These are phyloP conservation scores for Sporisorium exsertum DNA, from an alignment of 1,284 basidiomycete genomes.

Conservation along the genomic window DNA sequence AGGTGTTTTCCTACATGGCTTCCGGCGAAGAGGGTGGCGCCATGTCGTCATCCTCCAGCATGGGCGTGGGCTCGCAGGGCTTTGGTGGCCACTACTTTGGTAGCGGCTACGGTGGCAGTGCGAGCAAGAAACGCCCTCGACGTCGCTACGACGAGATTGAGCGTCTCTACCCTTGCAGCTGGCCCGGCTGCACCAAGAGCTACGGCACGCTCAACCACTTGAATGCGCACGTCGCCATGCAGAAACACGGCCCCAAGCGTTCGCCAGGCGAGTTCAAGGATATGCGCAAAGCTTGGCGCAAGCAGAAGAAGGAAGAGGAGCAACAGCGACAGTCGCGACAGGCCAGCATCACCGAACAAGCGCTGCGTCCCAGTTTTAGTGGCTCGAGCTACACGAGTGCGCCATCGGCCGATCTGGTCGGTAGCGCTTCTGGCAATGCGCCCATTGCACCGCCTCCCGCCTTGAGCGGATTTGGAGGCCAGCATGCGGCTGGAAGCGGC, in stretches of 20 bases:
- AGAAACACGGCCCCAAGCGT: constrained; percentile 86
- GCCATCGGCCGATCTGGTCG: constrained; percentile 11
- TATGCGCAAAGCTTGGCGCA: constrained; percentile 92
- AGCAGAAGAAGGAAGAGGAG: constrained; percentile 83
- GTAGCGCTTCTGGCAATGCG: constrained; percentile 7
- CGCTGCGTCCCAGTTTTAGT: constrained; percentile 22
- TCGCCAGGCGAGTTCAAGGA: constrained; percentile 95
- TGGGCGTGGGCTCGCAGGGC: constrained; percentile 18
- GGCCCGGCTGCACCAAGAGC: constrained; percentile 83
- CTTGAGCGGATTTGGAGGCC: constrained; percentile 15
- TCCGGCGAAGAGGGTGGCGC: constrained; percentile 30
- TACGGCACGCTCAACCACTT: constrained; percentile 91
- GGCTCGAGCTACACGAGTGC: constrained; percentile 15
- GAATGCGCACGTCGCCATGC: constrained; percentile 92
- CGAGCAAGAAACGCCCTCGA: constrained; percentile 59
- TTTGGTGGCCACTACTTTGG: constrained; percentile 45
- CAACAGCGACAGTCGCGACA: constrained; percentile 53
- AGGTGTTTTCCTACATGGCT: constrained; percentile 59
- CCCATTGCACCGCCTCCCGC: constrained; percentile 30
- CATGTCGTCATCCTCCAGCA: constrained; percentile 16
- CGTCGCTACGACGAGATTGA: constrained; percentile 75
- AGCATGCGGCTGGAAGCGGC: not conserved
- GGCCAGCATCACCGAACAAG: constrained; percentile 14
- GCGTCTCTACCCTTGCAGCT: constrained; percentile 85
- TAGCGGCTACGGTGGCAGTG: constrained; percentile 25